phyloP scores from a whole-genome alignment of 1,284 basidiomycete genomes.

The Thelephora terrestris region DNA sequence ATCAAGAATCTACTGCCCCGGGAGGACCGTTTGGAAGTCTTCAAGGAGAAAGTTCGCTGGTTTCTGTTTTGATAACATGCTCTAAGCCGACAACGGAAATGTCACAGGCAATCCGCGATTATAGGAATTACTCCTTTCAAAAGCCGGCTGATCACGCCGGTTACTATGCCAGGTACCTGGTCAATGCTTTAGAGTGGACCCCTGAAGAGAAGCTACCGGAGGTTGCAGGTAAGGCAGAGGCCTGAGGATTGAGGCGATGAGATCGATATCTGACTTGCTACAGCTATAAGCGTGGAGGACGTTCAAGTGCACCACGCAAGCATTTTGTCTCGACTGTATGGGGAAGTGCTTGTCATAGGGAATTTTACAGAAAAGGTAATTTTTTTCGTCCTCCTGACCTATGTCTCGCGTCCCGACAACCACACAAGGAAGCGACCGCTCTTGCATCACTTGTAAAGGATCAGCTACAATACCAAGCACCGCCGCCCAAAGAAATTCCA shows the following conservation, averaged over 20 bases:
- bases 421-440: slow-evolving; percentile 10
- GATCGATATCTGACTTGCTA: not conserved
- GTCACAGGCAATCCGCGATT: slow-evolving; percentile 14
- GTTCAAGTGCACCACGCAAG: slow-evolving; percentile 17
- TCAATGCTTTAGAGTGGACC: slow-evolving; percentile 18
- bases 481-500: slow-evolving; percentile 13
- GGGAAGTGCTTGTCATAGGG: slow-evolving; percentile 18
- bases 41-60: slow-evolving; percentile 17
- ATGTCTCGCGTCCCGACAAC: slow-evolving; percentile 2
- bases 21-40: slow-evolving; percentile 16
- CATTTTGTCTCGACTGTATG: slow-evolving; percentile 14
- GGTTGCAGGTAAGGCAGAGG: slow-evolving; percentile 14
- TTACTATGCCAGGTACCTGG: slow-evolving; percentile 12
- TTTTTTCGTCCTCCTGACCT: not conserved
- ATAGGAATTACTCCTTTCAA: slow-evolving; percentile 21
- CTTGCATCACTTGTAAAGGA: slow-evolving; percentile 11
- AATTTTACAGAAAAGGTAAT: slow-evolving; percentile 16
- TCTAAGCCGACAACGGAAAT: not conserved
- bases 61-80: not conserved
- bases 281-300: slow-evolving; percentile 15
- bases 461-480: slow-evolving; percentile 10
- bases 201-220: slow-evolving; percentile 19
- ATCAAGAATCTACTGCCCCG: slow-evolving; percentile 13
- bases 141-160: slow-evolving; percentile 20
- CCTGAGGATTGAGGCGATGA: not conserved